Conservation (phyloP, 257 asterid genomes). For the Dorcoceras hygrometricum region DNA sequence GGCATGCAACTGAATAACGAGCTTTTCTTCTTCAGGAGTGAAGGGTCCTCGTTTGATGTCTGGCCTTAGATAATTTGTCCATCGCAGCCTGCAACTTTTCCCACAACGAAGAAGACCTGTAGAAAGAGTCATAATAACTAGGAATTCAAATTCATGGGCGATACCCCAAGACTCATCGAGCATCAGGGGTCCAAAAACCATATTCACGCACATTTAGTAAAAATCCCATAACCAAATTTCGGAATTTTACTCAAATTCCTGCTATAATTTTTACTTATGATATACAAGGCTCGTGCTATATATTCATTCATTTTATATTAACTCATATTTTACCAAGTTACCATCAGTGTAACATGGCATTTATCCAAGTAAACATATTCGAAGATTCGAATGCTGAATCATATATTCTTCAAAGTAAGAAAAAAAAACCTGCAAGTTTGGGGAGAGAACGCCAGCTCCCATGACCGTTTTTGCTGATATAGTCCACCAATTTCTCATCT, state of each 20-base stretch:
- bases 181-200: neutral
- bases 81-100: constrained; percentile 87
- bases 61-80: constrained; percentile 95
- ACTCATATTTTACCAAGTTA: neutral
- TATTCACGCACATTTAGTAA: neutral
- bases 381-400: neutral
- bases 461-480: constrained; percentile 72
- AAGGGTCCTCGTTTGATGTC: constrained; percentile 93
- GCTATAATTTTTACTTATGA: neutral
- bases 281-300: too few relatives aligned
- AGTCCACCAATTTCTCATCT: constrained; percentile 71
- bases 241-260: neutral
- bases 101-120: constrained; percentile 94
- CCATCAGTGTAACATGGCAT: neutral
- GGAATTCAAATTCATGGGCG: neutral
- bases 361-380: neutral
- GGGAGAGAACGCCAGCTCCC: constrained; percentile 97
- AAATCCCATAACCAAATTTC: neutral
- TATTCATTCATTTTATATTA: neutral
- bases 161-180: neutral
- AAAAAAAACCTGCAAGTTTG: constrained; percentile 66
- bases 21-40: constrained; percentile 74
- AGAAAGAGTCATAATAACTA: neutral
- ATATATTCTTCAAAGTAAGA: neutral
- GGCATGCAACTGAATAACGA: constrained; percentile 84